Evolutionary conservation across 73 alveolate species (phyloP).

Genomic region (Strombidium stylifer): DNA sequence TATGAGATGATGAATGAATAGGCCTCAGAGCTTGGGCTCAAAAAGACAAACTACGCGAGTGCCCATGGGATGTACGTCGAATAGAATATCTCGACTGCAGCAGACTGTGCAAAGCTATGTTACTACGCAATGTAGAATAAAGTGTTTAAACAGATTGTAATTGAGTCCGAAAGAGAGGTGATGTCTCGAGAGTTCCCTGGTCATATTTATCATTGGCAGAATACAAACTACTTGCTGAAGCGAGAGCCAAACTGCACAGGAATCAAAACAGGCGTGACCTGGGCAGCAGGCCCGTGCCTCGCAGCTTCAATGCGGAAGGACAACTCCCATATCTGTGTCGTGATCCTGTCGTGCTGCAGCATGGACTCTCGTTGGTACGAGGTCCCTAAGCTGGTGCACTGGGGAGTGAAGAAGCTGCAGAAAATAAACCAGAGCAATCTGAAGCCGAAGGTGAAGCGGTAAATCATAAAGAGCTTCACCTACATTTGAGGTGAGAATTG

Average conservation of each 20-base stretch:
- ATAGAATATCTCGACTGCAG: neutral
- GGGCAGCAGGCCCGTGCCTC: conserved; percentile 90
- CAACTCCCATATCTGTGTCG: conserved; percentile 28
- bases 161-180: neutral
- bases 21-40: neutral
- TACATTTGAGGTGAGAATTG: neutral
- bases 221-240: conserved; percentile 74
- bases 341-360: conserved; percentile 34
- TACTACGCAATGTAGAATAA: neutral
- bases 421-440: neutral
- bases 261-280: conserved; percentile 86
- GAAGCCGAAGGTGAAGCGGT: neutral
- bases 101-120: neutral
- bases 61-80: neutral
- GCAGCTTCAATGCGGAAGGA: conserved; percentile 42
- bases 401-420: conserved; percentile 28
- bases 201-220: conserved; percentile 64
- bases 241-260: conserved; percentile 63
- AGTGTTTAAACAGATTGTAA: neutral
- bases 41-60: neutral
- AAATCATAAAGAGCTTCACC: neutral
- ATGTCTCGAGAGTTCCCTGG: neutral
- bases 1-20: neutral
- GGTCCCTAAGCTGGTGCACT: conserved; percentile 23
- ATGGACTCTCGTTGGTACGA: conserved; percentile 61